A percentile compares a stretch with the other conserved stretches of the same genome.
These are phyloP conservation scores for Trifolium fragiferum DNA, from an alignment of 306 rosid genomes.

Conservation along the genomic window DNA sequence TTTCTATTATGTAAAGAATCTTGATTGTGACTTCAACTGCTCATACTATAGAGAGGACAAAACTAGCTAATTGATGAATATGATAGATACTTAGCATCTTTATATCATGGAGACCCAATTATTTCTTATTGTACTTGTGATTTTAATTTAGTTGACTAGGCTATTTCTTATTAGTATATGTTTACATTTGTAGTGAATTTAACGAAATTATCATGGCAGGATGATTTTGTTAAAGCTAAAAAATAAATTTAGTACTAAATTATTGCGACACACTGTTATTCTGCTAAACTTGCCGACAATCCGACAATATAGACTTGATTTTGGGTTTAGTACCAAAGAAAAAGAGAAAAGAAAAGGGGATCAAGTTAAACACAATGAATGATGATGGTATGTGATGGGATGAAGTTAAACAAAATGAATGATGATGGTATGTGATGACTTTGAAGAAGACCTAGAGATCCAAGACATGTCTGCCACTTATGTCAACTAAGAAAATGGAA, in stretches of 20 bases:
- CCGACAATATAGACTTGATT: background rate
- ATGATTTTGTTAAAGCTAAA: background rate
- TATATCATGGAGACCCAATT: background rate
- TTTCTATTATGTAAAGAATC: background rate
- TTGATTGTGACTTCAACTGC: background rate
- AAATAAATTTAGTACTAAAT: background rate
- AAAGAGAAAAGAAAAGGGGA: background rate
- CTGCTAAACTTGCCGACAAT: background rate
- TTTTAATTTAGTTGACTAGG: background rate
- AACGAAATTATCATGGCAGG: too few species aligned
- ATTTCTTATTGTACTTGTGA: background rate
- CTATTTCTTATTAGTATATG: background rate
- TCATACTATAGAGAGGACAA: background rate
- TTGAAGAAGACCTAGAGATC: background rate
- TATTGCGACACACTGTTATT: background rate
- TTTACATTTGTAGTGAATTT: too few species aligned
- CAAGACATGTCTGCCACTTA: constrained; percentile 3
- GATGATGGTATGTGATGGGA: background rate
- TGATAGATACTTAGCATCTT: background rate
- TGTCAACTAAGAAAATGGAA: constrained; percentile 40
- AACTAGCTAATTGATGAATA: background rate
- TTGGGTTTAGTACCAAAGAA: background rate
- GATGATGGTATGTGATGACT: background rate
- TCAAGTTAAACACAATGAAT: background rate
- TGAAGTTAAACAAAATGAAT: background rate